Percentiles rank a stretch among this genome's conserved stretches.
These are phyloP conservation scores for Arthroderma sp. DNA, from an alignment of 2,329 filamentous ascomycete genomes.

Conservation along the genomic window DNA sequence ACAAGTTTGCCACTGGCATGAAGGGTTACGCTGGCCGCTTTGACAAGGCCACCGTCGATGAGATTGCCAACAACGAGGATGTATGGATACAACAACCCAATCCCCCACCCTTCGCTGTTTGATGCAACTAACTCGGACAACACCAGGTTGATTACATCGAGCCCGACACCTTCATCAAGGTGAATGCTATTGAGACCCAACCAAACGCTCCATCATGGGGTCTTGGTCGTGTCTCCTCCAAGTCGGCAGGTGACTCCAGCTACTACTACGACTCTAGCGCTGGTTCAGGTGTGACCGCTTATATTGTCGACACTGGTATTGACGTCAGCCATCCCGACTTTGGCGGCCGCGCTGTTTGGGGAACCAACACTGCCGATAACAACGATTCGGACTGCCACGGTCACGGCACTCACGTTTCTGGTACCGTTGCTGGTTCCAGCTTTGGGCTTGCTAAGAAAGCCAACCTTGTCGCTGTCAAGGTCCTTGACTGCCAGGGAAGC, in stretches of 20 bases:
- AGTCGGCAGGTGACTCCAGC: conserved; percentile 11
- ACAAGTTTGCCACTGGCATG: conserved; percentile 1
- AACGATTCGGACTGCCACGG: conserved; percentile 16
- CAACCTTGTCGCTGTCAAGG: conserved; percentile 37
- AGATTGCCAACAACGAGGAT: conserved; percentile 3
- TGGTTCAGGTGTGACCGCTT: conserved; percentile 24
- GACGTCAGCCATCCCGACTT: conserved; percentile 23
- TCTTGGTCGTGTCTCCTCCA: conserved; percentile 23
- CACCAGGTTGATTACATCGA: conserved; percentile 11
- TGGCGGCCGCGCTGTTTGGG: conserved; percentile 23
- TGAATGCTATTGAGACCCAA: conserved; percentile 8
- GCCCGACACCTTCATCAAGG: conserved; percentile 6
- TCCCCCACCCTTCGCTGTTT: neutral
- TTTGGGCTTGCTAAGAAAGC: conserved; percentile 27
- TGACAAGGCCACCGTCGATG: conserved; percentile 5
- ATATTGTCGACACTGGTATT: conserved; percentile 29
- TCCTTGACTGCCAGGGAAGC: conserved; percentile 31
- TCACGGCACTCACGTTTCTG: conserved; percentile 28
- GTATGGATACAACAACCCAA: conserved; percentile 1
- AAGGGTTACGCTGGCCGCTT: conserved; percentile 6
- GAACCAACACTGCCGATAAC: conserved; percentile 20
- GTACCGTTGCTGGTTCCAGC: conserved; percentile 21
- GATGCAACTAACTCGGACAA: conserved; percentile 14
- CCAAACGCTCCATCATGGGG: conserved; percentile 22
- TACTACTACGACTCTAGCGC: conserved; percentile 26